Percentiles rank a stretch among this genome's conserved stretches.
Evolutionary conservation across 169 alveolate species (phyloP).

Genomic region (Eimeria maxima): DNA sequence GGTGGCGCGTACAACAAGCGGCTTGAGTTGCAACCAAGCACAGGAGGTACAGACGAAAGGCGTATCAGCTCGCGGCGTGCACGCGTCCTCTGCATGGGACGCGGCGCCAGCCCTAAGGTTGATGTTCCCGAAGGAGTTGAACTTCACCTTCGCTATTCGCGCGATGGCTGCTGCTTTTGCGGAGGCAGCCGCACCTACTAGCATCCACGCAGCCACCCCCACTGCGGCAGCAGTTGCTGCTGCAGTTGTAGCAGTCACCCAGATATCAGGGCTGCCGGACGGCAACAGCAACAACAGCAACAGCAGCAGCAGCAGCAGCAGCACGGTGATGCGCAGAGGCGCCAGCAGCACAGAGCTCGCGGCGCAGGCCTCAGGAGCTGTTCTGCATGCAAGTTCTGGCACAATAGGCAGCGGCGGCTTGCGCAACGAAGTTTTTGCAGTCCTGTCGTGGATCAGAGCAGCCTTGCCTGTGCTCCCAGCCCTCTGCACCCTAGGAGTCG

Average conservation of each 20-base stretch:
- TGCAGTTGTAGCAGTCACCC: constrained; percentile 61
- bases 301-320: constrained; percentile 24
- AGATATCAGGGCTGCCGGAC: not conserved
- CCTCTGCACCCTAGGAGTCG: constrained; percentile 56
- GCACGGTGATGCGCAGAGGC: constrained; percentile 18
- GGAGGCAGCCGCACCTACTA: constrained; percentile 55
- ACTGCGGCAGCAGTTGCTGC: constrained; percentile 75
- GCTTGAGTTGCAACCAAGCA: constrained; percentile 62
- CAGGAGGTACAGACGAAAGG: constrained; percentile 26
- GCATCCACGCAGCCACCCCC: constrained; percentile 56
- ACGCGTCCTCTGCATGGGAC: constrained; percentile 63
- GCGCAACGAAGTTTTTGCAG: constrained; percentile 59
- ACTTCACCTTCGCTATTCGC: constrained; percentile 57
- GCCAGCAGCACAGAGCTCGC: constrained; percentile 68
- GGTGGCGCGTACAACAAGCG: constrained; percentile 60
- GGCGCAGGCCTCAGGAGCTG: constrained; percentile 66
- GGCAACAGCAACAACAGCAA: not conserved
- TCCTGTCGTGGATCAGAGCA: constrained; percentile 68
- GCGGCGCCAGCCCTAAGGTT: constrained; percentile 26
- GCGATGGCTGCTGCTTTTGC: constrained; percentile 70
- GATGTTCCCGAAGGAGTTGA: constrained; percentile 43
- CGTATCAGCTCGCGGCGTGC: constrained; percentile 21
- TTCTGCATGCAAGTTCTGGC: constrained; percentile 56
- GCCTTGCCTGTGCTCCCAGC: constrained; percentile 55
- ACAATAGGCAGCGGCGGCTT: constrained; percentile 68